Conservation (phyloP, 371 early-diverging fungal genomes). For the Paraphysoderma sedebokerense region DNA sequence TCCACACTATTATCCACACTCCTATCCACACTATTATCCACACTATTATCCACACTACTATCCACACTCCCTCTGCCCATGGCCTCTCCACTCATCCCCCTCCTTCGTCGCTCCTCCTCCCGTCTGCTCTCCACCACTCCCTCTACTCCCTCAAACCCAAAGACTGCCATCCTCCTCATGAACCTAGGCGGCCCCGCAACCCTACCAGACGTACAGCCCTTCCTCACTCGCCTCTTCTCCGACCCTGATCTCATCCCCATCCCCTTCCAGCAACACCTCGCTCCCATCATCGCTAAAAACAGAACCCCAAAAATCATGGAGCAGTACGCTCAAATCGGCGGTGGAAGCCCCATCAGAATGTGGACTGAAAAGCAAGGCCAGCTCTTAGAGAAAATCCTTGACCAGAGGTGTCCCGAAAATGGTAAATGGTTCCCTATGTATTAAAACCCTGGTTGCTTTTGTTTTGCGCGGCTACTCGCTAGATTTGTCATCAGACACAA, state of each 20-base stretch:
- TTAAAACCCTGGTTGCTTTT: no score
- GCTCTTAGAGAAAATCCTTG: conserved; percentile 54
- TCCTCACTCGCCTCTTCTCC: conserved; percentile 70
- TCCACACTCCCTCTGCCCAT: no score
- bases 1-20: no score
- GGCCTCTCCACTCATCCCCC: no score
- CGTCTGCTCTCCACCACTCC: no score
- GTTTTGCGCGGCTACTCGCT: no score
- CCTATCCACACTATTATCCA: no score
- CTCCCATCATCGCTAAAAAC: conserved; percentile 62
- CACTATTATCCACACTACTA: no score
- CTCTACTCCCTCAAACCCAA: neutral
- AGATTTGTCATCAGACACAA: no score
- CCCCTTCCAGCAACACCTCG: conserved; percentile 56
- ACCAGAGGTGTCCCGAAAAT: conserved; percentile 55
- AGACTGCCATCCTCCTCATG: conserved; percentile 68
- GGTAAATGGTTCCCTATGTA: no score
- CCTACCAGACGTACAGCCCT: conserved; percentile 57
- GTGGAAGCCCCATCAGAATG: conserved; percentile 75
- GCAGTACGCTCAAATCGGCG: conserved; percentile 84
- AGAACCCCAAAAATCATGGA: conserved; percentile 73
- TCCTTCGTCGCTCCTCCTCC: no score
- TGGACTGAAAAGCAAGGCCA: conserved; percentile 83
- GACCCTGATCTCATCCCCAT: conserved; percentile 85
- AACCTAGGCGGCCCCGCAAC: conserved; percentile 87